Evolutionary conservation across 1,284 basidiomycete genomes (phyloP).

Genomic region (Golubevia pallescens): DNA sequence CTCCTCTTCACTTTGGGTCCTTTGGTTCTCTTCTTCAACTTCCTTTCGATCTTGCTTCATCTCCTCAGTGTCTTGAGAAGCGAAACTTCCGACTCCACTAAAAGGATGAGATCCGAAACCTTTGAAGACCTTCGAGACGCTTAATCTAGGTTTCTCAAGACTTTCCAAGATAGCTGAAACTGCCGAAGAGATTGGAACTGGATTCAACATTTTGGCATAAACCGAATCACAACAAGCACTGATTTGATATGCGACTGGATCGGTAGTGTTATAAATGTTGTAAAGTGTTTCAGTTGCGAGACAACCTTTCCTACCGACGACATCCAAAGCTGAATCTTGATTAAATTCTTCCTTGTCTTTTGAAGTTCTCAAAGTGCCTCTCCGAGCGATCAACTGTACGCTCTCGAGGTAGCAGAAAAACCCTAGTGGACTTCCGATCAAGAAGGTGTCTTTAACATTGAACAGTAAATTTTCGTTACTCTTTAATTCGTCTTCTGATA

Average conservation of each 20-base stretch:
- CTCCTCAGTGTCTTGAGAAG: background rate
- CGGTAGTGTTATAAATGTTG: slow-evolving; percentile 63
- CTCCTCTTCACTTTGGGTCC: background rate
- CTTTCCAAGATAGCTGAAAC: slow-evolving; percentile 29
- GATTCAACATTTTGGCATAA: slow-evolving; percentile 44
- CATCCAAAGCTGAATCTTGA: slow-evolving; percentile 39
- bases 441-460: slow-evolving; percentile 47
- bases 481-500: slow-evolving; percentile 16
- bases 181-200: slow-evolving; percentile 42
- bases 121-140: slow-evolving; percentile 40
- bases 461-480: slow-evolving; percentile 29
- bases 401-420: slow-evolving; percentile 57
- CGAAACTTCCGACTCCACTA: slow-evolving; percentile 19
- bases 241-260: slow-evolving; percentile 65
- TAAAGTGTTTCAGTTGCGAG: slow-evolving; percentile 37
- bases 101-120: slow-evolving; percentile 30
- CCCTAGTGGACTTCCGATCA: slow-evolving; percentile 56
- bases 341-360: slow-evolving; percentile 29
- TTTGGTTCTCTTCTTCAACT: background rate
- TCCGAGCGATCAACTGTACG: slow-evolving; percentile 61
- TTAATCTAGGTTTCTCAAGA: slow-evolving; percentile 39
- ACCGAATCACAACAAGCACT: slow-evolving; percentile 40
- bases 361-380: slow-evolving; percentile 24
- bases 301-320: slow-evolving; percentile 50
- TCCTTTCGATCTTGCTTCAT: no score